Conservation (phyloP, 1,139 yeast species). For the Yamadazyma atlantica region DNA sequence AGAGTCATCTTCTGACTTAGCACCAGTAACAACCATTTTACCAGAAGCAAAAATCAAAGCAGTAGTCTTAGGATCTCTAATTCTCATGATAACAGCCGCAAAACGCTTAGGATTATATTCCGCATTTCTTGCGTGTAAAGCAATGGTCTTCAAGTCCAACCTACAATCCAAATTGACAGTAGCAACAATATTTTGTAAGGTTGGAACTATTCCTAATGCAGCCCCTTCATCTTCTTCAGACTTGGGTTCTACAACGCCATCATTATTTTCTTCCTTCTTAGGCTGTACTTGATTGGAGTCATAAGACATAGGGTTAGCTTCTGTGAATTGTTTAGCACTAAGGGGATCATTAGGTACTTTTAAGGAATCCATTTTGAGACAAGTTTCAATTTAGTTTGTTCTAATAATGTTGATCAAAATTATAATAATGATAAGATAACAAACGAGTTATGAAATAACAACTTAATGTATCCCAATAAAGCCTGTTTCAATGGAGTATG, state of each 20-base stretch:
- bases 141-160: conserved; percentile 92
- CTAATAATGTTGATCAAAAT: background rate
- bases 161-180: conserved; percentile 97
- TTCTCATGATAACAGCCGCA: conserved; percentile 99
- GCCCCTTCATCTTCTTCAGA: conserved; percentile 63
- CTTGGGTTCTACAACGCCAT: conserved; percentile 37
- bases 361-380: conserved; percentile 60
- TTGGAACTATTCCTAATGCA: conserved; percentile 93
- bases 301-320: conserved; percentile 62
- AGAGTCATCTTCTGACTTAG: conserved; percentile 96
- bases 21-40: conserved; percentile 99
- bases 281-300: conserved; percentile 22
- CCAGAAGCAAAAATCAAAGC: conserved; percentile 98
- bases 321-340: conserved; percentile 72
- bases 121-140: conserved; percentile 98
- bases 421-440: conserved; percentile 1
- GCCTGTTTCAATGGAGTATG: background rate
- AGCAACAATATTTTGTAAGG: conserved; percentile 95
- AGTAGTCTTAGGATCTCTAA: conserved; percentile 97
- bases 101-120: conserved; percentile 97
- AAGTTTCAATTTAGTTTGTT: conserved; percentile 1
- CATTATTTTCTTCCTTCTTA: conserved; percentile 22
- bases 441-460: conserved; percentile 31
- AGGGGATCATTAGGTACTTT: conserved; percentile 82
- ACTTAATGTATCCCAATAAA: conserved; percentile 40